These are phyloP conservation scores for Xylaria multiplex DNA, from an alignment of 2,329 filamentous ascomycete species.

Conservation along the genomic window DNA sequence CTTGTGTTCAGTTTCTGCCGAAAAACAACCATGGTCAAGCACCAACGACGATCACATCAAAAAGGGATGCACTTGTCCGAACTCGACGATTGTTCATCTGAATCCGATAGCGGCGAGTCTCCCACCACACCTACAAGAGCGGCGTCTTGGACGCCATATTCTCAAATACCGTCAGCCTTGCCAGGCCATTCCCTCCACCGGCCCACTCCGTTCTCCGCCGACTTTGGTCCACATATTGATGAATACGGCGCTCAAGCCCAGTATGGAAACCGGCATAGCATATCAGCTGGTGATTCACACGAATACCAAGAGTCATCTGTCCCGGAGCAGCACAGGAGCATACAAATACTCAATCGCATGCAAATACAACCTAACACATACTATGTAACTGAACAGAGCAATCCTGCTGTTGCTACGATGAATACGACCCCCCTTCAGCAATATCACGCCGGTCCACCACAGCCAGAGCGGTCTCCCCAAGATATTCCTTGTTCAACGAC, in stretches of 20 bases:
- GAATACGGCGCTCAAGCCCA: slow-evolving; percentile 57
- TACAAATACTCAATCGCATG: slow-evolving; percentile 62
- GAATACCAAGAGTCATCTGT: slow-evolving; percentile 57
- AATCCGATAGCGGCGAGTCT: slow-evolving; percentile 67
- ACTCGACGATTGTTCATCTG: slow-evolving; percentile 64
- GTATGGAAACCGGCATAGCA: slow-evolving; percentile 59
- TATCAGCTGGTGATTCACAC: slow-evolving; percentile 56
- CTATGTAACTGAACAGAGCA: slow-evolving; percentile 70
- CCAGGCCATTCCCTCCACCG: slow-evolving; percentile 58
- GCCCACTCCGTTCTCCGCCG: slow-evolving; percentile 61
- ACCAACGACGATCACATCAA: slow-evolving; percentile 70
- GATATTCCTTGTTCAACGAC: slow-evolving; percentile 63
- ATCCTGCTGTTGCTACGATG: slow-evolving; percentile 70
- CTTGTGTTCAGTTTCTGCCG: slow-evolving; percentile 68
- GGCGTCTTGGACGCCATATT: slow-evolving; percentile 62
- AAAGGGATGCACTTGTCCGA: slow-evolving; percentile 67
- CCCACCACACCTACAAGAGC: slow-evolving; percentile 66
- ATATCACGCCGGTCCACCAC: slow-evolving; percentile 64
- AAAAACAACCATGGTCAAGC: slow-evolving; percentile 77
- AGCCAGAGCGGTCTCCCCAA: slow-evolving; percentile 57
- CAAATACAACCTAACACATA: slow-evolving; percentile 59
- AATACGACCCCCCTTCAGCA: slow-evolving; percentile 62
- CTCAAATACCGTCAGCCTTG: slow-evolving; percentile 53
- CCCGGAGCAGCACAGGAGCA: slow-evolving; percentile 57
- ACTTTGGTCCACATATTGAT: slow-evolving; percentile 63